Evolutionary conservation across 768 basidiomycete genomes (phyloP), one percentile per base, ranked within the genome.

Genomic region (Leccinellum albellum): DNA sequence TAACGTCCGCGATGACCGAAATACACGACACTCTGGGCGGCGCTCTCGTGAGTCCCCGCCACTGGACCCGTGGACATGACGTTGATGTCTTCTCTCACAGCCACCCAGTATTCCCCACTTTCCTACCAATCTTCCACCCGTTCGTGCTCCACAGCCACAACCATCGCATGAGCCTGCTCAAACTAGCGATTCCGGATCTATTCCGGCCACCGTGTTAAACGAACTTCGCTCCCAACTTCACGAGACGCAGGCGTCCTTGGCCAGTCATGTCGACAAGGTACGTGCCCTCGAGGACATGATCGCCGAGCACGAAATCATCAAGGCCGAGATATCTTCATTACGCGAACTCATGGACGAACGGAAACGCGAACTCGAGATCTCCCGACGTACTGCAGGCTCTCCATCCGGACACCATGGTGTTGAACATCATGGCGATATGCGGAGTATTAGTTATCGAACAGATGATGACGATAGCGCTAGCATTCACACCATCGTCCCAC

Each of bases 21-120:
- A 91, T 98, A 45, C 88, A 92, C 58, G 93, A 97, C 63, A 94
- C 91, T 0, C 77, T 99, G 6, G 89, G 89, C 32, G 96, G 96
- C 3, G 81, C 83, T 33, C 64, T 89, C 66, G 93, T 94, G 56
- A 59, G 87, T 80, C 28, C 20, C 24, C 37, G 29, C 28, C 42
- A 31, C 35, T 32, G 44, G n/a, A 14, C 13, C 33, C 2, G 6
- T 31, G 37, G 9, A 15, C 45, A 14, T 14, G 10, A 4, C 10
- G 32, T 49, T 60, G 50, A 66, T 51, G 57, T 17, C 57, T 31
- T 28, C 54, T 55, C 26, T 44, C 60, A 59, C 67, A 89, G 87
- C 86, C 88, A 46, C 68, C 79, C 5, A 84, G 77, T 59, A 67
- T 85, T 17, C 83, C 85, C 3, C 78, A 83, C 37, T 89, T 85